phyloP scores from a whole-genome alignment of 2,329 filamentous ascomycete genomes.

The Alternaria brassicae region DNA sequence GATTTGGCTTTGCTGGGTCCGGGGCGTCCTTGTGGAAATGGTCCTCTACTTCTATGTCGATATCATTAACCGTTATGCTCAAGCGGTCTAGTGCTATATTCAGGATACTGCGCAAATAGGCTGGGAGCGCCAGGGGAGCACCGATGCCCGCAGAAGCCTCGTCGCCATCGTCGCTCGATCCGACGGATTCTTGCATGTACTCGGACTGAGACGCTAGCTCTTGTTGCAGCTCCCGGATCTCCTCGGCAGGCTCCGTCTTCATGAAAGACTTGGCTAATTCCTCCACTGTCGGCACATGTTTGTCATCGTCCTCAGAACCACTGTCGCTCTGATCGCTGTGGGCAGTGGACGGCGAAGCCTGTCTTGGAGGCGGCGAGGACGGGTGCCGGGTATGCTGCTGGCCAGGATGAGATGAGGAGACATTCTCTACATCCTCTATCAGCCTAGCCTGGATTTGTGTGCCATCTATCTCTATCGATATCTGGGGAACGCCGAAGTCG shows the following conservation, averaged over 20 bases:
- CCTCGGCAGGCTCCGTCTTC: slow-evolving; percentile 70
- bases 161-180: slow-evolving; percentile 67
- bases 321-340: slow-evolving; percentile 25
- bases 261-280: slow-evolving; percentile 81
- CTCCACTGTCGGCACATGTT: slow-evolving; percentile 68
- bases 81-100: slow-evolving; percentile 77
- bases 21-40: slow-evolving; percentile 58
- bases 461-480: slow-evolving; percentile 81
- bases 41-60: slow-evolving; percentile 71
- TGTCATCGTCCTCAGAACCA: slow-evolving; percentile 41
- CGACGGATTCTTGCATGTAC: slow-evolving; percentile 67
- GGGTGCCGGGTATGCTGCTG: slow-evolving; percentile 13
- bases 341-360: slow-evolving; percentile 18
- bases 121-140: slow-evolving; percentile 71
- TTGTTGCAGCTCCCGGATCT: slow-evolving; percentile 72
- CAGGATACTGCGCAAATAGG: slow-evolving; percentile 73
- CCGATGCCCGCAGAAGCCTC: slow-evolving; percentile 72
- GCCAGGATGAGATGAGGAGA: slow-evolving; percentile 8
- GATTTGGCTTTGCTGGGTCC: slow-evolving; percentile 58
- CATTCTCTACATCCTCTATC: slow-evolving; percentile 23
- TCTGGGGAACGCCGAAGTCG: slow-evolving; percentile 85
- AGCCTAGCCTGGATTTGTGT: slow-evolving; percentile 69
- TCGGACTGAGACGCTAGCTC: slow-evolving; percentile 69
- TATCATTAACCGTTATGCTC: slow-evolving; percentile 69
- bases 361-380: slow-evolving; percentile 12